These are phyloP conservation scores for Boletus subparvulus DNA, from an alignment of 768 basidiomycete species.

Conservation along the genomic window DNA sequence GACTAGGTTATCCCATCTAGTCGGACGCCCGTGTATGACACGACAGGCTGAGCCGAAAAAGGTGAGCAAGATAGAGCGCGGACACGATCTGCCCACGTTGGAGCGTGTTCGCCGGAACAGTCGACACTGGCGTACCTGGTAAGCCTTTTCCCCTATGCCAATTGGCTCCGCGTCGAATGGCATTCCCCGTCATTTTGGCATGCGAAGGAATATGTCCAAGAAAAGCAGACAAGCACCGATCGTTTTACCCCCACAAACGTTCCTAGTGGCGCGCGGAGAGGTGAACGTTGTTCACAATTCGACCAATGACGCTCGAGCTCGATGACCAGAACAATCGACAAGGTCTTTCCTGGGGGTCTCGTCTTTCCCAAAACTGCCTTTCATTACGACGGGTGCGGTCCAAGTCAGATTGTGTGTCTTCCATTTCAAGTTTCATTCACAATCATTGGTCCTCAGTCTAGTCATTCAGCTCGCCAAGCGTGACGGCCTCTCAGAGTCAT, in stretches of 20 bases:
- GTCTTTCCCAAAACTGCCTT: not conserved
- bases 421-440: not conserved
- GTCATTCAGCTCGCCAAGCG: slow-evolving; percentile 9
- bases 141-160: not conserved
- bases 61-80: slow-evolving; percentile 1
- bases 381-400: slow-evolving; percentile 3
- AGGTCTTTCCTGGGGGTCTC: too few relatives aligned
- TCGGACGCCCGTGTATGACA: not conserved
- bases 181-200: not conserved
- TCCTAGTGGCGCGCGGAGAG: not conserved
- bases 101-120: slow-evolving; percentile 3
- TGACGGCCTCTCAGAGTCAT: slow-evolving; percentile 5
- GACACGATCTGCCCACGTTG: not conserved
- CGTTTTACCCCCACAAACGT: not conserved
- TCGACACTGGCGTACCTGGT: slow-evolving; percentile 1
- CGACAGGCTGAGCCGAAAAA: not conserved
- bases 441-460: not conserved
- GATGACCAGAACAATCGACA: too few relatives aligned
- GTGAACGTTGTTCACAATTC: too few relatives aligned
- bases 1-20: slow-evolving; percentile 1
- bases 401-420: slow-evolving; percentile 2
- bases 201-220: slow-evolving; percentile 8
- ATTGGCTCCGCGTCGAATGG: not conserved
- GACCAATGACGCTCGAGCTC: too few relatives aligned
- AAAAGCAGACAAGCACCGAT: not conserved